Conservation (phyloP, 306 rosid genomes). For the Fagus crenata region DNA sequence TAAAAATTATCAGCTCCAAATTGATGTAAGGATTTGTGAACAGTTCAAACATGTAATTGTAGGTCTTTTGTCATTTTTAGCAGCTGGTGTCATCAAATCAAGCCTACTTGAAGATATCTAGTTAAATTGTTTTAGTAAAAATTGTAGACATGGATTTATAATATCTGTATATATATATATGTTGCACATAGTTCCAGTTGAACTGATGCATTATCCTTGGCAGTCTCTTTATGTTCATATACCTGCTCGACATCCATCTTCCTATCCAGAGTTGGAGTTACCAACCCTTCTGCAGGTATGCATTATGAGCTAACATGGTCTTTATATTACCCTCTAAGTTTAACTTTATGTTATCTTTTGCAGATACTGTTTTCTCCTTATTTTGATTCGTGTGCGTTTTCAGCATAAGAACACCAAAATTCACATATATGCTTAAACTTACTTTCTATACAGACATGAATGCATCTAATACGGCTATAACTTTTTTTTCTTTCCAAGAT, state of each 20-base stretch:
- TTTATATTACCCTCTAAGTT: background rate
- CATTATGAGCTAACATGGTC: conserved; percentile 17
- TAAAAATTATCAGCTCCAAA: background rate
- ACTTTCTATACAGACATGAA: background rate
- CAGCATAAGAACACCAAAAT: background rate
- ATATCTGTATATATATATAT: background rate
- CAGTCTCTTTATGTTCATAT: conserved; percentile 89
- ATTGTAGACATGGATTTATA: background rate
- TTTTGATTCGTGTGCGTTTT: background rate
- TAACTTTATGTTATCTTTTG: background rate
- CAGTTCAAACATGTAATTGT: background rate
- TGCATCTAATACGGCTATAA: background rate
- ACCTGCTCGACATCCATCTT: conserved; percentile 82
- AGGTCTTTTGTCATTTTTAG: background rate
- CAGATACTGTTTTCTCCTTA: background rate
- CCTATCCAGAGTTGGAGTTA: conserved; percentile 86
- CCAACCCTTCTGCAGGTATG: conserved; percentile 92
- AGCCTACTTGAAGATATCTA: background rate
- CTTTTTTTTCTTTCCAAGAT: background rate
- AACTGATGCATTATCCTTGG: conserved; percentile 30
- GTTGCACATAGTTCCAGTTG: conserved; percentile 14
- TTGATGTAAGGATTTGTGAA: background rate
- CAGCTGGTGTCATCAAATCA: background rate
- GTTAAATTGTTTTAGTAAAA: background rate
- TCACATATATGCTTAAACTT: background rate